Conservation (phyloP, 768 basidiomycete genomes). For the Agaricus bisporus region DNA sequence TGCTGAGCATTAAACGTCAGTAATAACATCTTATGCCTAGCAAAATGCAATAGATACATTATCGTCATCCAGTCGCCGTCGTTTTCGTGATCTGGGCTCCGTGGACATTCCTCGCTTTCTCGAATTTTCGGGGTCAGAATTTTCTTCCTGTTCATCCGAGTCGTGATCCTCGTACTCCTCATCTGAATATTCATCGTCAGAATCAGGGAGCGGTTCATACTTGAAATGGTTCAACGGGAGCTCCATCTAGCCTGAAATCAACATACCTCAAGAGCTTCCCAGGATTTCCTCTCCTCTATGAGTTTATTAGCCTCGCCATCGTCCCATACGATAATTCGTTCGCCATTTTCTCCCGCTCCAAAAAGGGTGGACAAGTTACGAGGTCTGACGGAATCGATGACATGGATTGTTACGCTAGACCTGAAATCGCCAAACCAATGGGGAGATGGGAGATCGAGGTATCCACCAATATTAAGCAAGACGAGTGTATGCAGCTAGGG, state of each 20-base stretch:
- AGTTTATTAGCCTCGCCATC: conserved; percentile 76
- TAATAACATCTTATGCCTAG: no score
- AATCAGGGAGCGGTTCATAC: conserved; percentile 76
- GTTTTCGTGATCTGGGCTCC: conserved; percentile 33
- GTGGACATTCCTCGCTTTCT: conserved; percentile 29
- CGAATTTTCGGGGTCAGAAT: conserved; percentile 37
- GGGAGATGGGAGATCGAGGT: conserved; percentile 71
- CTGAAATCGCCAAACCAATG: conserved; percentile 75
- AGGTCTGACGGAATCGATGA: conserved; percentile 92
- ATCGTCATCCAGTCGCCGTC: conserved; percentile 46
- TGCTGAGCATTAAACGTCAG: no score
- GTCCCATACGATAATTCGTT: conserved; percentile 87
- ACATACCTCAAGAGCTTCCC: conserved; percentile 76
- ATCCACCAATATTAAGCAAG: conserved; percentile 86
- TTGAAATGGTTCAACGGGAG: conserved; percentile 21
- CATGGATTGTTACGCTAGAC: conserved; percentile 66
- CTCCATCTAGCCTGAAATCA: not conserved
- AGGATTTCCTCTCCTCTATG: conserved; percentile 69
- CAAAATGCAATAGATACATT: conserved; percentile 17
- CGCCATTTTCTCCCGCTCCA: conserved; percentile 55
- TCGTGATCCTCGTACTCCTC: conserved; percentile 42
- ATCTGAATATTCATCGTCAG: conserved; percentile 55
- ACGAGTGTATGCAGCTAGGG: conserved; percentile 81
- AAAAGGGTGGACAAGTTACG: conserved; percentile 87
- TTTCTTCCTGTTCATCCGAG: conserved; percentile 35